phyloP scores from a whole-genome alignment of 169 alveolate genomes.

The Toxoplasma gondii region DNA sequence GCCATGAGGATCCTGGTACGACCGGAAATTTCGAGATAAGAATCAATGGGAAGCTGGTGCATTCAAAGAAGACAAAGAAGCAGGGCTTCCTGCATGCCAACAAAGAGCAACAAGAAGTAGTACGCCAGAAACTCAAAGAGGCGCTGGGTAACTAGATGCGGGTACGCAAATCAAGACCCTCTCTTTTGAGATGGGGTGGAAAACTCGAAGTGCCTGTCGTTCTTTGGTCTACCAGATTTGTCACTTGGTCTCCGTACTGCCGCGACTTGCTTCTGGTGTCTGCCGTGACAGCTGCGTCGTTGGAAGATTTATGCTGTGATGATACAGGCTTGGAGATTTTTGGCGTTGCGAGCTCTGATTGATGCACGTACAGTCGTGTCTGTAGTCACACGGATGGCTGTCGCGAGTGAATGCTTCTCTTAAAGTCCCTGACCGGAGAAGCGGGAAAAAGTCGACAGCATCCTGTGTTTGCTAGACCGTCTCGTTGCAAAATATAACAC shows the following conservation, averaged over 20 bases:
- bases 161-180: not conserved
- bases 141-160: not conserved
- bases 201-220: too few species aligned
- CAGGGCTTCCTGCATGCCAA: constrained; percentile 49
- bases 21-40: constrained; percentile 58
- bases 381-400: not conserved
- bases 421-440: constrained; percentile 23
- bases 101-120: constrained; percentile 36
- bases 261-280: too few species aligned
- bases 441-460: not conserved
- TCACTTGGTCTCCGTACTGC: too few species aligned
- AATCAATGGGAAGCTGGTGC: constrained; percentile 41
- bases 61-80: constrained; percentile 47
- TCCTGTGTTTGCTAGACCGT: too few species aligned
- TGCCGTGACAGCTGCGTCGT: too few species aligned
- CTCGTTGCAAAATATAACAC: too few species aligned
- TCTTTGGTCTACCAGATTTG: too few species aligned
- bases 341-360: too few species aligned
- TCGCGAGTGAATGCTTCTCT: constrained; percentile 12
- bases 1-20: constrained; percentile 61
- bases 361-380: too few species aligned
- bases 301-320: too few species aligned
- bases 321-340: too few species aligned
- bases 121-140: not conserved
- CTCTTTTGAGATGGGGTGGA: too few species aligned